These are phyloP conservation scores for Botrytis pseudocinerea DNA, from an alignment of 2,329 filamentous ascomycete species.

Conservation along the genomic window DNA sequence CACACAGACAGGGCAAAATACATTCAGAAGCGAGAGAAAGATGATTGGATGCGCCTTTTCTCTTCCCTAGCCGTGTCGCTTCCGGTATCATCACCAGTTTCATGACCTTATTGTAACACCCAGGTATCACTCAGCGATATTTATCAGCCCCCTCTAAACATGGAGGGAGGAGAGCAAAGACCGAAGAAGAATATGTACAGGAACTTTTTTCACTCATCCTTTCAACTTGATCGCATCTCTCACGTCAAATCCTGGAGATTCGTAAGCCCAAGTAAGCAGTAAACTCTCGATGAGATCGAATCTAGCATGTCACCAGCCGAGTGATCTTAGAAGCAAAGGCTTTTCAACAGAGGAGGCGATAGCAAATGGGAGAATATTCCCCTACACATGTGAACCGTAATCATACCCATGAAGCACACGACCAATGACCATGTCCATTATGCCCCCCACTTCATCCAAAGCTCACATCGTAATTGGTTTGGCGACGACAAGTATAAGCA, in stretches of 20 bases:
- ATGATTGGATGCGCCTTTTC: background rate
- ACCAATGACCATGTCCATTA: constrained; percentile 29
- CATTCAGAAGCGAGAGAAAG: background rate
- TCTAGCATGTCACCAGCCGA: constrained; percentile 14
- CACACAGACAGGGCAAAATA: background rate
- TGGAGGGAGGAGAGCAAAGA: constrained; percentile 11
- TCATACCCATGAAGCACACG: constrained; percentile 28
- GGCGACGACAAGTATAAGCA: constrained; percentile 30
- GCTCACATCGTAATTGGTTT: constrained; percentile 33
- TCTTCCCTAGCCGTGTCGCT: constrained; percentile 7
- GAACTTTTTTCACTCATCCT: background rate
- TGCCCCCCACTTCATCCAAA: constrained; percentile 32
- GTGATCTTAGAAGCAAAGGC: background rate
- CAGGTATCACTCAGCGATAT: background rate
- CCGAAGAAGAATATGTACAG: background rate
- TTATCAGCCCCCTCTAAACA: constrained; percentile 21
- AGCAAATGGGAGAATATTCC: constrained; percentile 1
- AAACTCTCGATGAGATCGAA: constrained; percentile 14
- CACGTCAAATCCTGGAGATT: constrained; percentile 22
- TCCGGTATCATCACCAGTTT: constrained; percentile 19
- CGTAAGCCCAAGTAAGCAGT: constrained; percentile 28
- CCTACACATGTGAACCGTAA: constrained; percentile 23
- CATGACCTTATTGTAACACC: constrained; percentile 1
- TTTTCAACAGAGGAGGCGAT: background rate
- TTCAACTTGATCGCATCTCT: background rate